Evolutionary conservation across 2,329 filamentous ascomycete genomes (phyloP), one percentile per base, ranked within the genome.

Genomic region (Fusarium sp.): DNA sequence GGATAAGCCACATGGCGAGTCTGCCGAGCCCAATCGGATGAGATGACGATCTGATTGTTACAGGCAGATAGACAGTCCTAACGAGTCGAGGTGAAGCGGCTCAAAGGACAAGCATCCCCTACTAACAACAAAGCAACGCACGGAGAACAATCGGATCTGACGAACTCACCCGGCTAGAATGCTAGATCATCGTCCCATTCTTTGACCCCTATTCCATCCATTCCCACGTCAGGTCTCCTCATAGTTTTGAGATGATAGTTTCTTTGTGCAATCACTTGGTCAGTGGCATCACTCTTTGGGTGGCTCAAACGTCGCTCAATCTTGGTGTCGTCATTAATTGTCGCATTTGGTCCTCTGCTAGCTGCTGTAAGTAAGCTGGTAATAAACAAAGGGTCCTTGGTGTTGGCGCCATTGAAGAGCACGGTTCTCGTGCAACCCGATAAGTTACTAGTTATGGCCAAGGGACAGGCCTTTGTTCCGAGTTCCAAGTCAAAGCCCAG

Each of bases 101-200:
- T 40, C 28, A 52, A 55, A 60, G 39, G 61, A 62, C 56, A 69
- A 62, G 56, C 66, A 67, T 56, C 33, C 39, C 45, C 57, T 58
- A 46, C 57, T 58, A 46, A 66, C 43, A 66, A 50, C 53, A 70
- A 57, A 58, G 66, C 36, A 67, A 39, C 26, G 40, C 63, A 55
- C 52, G 55, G 57, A 55, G 65, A 62, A 38, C 39, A 69, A 62
- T 44, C 43, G 22, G 43, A 65, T 54, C 63, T 47, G 53, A 65
- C 42, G 33, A 61, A 44, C 64, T 40, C 26, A 17, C 50, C 57
- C 33, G 43, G 22, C 47, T 17, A 17, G 57, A 46, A 50, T 28
- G 22, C 47, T 17, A 17, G 57, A 46, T 53, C 33, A 45, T 46
- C 52, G 38, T 51, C 49, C 52, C 52, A 56, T 69, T 46, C 22